These are phyloP conservation scores for Fusarium nodosum DNA, from an alignment of 2,329 filamentous ascomycete species.

Conservation along the genomic window DNA sequence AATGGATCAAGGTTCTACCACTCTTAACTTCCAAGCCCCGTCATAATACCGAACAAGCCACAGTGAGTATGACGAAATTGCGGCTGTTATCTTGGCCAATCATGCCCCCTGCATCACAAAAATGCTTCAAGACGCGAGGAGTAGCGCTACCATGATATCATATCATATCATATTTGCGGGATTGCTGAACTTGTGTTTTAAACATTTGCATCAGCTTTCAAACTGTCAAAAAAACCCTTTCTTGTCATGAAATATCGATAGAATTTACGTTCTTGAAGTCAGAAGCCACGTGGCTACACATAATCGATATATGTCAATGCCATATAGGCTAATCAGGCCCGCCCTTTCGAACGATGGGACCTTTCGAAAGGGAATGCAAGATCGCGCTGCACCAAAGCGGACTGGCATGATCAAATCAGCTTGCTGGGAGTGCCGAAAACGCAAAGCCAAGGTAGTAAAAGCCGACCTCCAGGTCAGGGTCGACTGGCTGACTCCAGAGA, in stretches of 20 bases:
- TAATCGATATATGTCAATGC: background rate
- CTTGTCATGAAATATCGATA: background rate
- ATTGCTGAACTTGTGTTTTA: background rate
- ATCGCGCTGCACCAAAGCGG: background rate
- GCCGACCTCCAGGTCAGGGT: background rate
- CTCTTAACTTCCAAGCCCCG: background rate
- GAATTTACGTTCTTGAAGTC: fast-evolving
- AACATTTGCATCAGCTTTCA: background rate
- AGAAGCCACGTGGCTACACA: too few species aligned
- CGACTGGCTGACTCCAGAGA: background rate
- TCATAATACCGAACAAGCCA: background rate
- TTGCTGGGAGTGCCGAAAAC: constrained; percentile 15
- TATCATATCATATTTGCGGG: background rate
- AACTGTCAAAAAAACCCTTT: background rate
- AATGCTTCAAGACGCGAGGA: background rate
- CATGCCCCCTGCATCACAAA: background rate
- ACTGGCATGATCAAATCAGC: constrained; percentile 1
- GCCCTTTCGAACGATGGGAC: background rate
- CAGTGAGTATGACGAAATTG: background rate
- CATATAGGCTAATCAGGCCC: constrained; percentile 11
- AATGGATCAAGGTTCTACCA: background rate
- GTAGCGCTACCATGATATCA: constrained; percentile 2
- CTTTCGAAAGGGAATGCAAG: background rate
- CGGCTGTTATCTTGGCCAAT: background rate
- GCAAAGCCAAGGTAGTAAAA: constrained; percentile 15